phyloP scores from a whole-genome alignment of 441 rosid species.

The Erodium moschatum region DNA sequence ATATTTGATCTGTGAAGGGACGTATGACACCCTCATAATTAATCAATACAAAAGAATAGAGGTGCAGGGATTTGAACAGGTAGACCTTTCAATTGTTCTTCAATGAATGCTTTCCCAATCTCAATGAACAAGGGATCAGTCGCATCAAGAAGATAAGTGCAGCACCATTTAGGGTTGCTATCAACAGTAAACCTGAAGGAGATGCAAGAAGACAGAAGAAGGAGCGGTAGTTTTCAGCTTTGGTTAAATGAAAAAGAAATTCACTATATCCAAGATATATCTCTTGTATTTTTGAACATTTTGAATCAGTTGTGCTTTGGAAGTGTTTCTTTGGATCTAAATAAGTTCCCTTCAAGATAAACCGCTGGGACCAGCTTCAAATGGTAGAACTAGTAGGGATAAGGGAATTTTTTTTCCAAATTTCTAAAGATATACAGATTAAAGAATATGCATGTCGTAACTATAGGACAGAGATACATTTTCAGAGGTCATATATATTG shows the following conservation, averaged over 20 bases:
- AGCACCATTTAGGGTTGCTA: slow-evolving; percentile 52
- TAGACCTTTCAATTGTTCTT: slow-evolving; percentile 48
- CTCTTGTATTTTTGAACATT: background rate
- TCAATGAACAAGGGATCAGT: slow-evolving; percentile 62
- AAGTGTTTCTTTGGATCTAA: slow-evolving; percentile 5
- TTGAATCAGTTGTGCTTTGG: background rate
- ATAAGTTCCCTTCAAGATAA: background rate
- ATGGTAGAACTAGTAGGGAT: background rate
- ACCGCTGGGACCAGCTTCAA: background rate
- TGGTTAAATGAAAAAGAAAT: background rate
- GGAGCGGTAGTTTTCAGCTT: background rate
- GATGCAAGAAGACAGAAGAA: background rate
- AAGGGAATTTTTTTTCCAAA: too few species aligned
- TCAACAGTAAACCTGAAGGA: slow-evolving; percentile 53
- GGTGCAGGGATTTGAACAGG: slow-evolving; percentile 9
- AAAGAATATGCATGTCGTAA: background rate
- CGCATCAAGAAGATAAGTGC: slow-evolving; percentile 77
- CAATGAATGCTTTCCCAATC: slow-evolving; percentile 57
- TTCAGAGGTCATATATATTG: background rate
- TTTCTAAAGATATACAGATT: background rate
- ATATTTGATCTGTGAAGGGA: slow-evolving; percentile 1
- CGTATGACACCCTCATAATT: background rate
- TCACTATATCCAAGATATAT: background rate
- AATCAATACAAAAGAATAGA: background rate
- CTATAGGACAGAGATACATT: background rate